phyloP scores from a whole-genome alignment of 2,329 filamentous ascomycete genomes.

The Pestalotiopsis sp. region DNA sequence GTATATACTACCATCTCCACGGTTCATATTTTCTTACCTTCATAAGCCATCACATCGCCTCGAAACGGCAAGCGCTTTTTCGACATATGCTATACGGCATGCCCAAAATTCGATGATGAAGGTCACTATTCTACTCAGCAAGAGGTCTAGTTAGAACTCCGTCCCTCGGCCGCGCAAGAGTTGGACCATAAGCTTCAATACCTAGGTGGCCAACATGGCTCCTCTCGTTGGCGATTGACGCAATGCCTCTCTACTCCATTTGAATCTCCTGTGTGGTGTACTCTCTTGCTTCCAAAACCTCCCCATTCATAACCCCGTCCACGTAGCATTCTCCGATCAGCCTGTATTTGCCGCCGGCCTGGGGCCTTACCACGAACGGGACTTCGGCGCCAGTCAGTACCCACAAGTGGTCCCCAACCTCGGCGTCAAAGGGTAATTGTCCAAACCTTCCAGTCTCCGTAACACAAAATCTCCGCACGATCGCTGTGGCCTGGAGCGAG shows the following conservation, averaged over 20 bases:
- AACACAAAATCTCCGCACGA: neutral
- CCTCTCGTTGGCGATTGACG: neutral
- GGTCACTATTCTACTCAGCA: no score
- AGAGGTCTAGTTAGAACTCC: no score
- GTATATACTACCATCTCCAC: no score
- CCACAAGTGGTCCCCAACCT: neutral
- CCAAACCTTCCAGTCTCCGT: neutral
- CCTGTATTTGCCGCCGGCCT: neutral
- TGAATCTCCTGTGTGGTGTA: neutral
- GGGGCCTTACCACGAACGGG: neutral
- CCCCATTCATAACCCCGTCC: neutral
- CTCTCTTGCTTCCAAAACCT: neutral
- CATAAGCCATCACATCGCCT: no score
- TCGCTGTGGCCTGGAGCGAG: neutral
- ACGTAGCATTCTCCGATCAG: neutral
- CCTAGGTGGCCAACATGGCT: no score
- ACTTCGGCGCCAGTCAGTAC: neutral
- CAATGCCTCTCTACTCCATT: neutral
- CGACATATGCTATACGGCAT: no score
- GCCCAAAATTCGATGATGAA: no score
- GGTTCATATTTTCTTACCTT: no score
- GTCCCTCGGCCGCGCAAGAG: no score
- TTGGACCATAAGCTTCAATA: no score
- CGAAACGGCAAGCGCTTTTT: no score
- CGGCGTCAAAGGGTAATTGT: neutral